Evolutionary conservation across 73 alveolate genomes (phyloP), one percentile per base, ranked within the genome.

Genomic region (Durusdinium trenchii): DNA sequence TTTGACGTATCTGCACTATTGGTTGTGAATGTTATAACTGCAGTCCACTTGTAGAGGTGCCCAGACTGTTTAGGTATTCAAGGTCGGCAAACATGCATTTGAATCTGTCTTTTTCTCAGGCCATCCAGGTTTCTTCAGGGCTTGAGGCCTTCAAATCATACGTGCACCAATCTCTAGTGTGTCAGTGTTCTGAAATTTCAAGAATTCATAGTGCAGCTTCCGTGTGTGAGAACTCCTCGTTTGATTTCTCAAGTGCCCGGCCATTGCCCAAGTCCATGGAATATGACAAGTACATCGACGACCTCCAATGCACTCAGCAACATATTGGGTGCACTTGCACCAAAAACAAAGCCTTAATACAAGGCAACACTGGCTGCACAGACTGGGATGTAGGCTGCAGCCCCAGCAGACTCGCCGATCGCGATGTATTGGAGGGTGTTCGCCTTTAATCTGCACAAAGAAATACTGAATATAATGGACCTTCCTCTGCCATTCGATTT

Each of bases 351-450:
- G 6, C 79, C 28, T 64, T 18, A 28, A 16, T 54, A 12, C 9
- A 54, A 54, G 20, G 28, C 64, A 54, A 54, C 9, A 54, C 64
- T 12, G 20, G 28, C 28, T 47, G 89, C 62, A 6, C n/a, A 35
- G 43, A 42, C 89, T 48, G 51, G 28, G 96, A 23, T 26, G 42
- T 40, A 47, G 73, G 69, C 97, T 9, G 97, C 97, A 48, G 89
- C 52, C 5, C 61, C 86, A n/a, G 61, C 40, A 43, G 89, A 91
- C 57, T 91, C 97, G 36, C 64, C 60, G 75, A 91, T 38, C 48
- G 43, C 97, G 45, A 91, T 47, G 89, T 69, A 91, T 76, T 91
- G 97, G 89, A 91, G 45, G 75, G 97, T 76, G 78, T 91, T 91
- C 48, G 97, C 97, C 97, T 91, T 1, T 30, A 4, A 12, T 45